Percentiles rank a stretch among this genome's conserved stretches.
Conservation (phyloP, 169 alveolate species). For the Plasmodium knowlesi region DNA sequence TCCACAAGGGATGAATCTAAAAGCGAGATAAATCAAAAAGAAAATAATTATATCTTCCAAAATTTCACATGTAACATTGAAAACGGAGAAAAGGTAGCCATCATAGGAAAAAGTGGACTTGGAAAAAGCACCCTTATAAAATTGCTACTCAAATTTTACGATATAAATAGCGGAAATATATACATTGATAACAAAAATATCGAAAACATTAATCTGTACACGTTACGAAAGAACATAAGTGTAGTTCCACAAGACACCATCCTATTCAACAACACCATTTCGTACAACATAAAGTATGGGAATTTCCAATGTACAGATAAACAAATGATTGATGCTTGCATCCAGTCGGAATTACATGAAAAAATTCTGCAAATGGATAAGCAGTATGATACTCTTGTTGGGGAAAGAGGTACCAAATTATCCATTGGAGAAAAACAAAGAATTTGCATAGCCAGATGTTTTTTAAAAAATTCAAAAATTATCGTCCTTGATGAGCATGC, state of each 20-base stretch:
- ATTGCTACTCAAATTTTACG: slow-evolving; percentile 93
- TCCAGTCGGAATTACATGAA: slow-evolving; percentile 71
- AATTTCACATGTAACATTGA: slow-evolving; percentile 56
- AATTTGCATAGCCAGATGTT: slow-evolving; percentile 97
- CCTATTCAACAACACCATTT: slow-evolving; percentile 91
- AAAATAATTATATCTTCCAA: slow-evolving; percentile 49
- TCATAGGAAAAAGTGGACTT: slow-evolving; percentile 94
- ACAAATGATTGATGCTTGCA: slow-evolving; percentile 76
- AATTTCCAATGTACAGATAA: slow-evolving; percentile 86
- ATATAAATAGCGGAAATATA: slow-evolving; percentile 87
- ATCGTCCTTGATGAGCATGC: slow-evolving; percentile 98
- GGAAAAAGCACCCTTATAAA: slow-evolving; percentile 96
- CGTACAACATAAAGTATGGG: slow-evolving; percentile 90
- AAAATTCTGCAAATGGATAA: slow-evolving; percentile 71
- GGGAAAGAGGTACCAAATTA: slow-evolving; percentile 97
- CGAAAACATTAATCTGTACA: slow-evolving; percentile 84
- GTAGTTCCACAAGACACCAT: slow-evolving; percentile 95
- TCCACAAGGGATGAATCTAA: background rate
- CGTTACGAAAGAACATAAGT: slow-evolving; percentile 86
- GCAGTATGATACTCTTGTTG: slow-evolving; percentile 92
- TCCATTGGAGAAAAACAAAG: slow-evolving; percentile 99
- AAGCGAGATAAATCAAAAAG: background rate
- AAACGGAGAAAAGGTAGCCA: slow-evolving; percentile 69
- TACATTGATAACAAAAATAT: slow-evolving; percentile 90
- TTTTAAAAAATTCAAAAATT: slow-evolving; percentile 94